Evolutionary conservation across 495 filamentous ascomycete species (phyloP), one percentile per base, ranked within the genome.

Genomic region (Diplogelasinospora grovesii): DNA sequence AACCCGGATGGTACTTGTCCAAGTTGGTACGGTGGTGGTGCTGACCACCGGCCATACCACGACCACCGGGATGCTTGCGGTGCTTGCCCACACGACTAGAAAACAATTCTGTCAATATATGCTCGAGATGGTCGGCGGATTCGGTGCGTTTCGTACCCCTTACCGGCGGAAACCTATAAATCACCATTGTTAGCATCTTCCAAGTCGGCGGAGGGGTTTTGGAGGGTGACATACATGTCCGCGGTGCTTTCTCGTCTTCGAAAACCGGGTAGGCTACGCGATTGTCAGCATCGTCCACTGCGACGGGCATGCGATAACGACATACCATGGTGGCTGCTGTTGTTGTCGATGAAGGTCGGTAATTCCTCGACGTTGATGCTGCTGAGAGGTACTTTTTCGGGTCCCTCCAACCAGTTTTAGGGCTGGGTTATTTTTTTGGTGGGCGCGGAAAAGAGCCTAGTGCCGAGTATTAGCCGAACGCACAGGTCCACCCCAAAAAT

Each of bases 21-120:
- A 60, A 47, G 54, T 60, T 60, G 37, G 57, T 60, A 18, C 57
- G 46, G 52, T 60, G 57, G 52, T 60, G 57, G 41, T 60, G 57
- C 57, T 60, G 57, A 53, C 57, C 57, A 60, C 57, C 57, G 54
- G 57, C 57, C 57, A 60, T 60, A 60, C 57, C 57, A 58, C 57
- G 57, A 58, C 57, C 57, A 58, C 57, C 57, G 19, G 57, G 57
- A 34, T 60, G 57, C 57, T 60, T 60, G 31, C 57, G 58, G 57
- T 60, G 57, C 57, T 60, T 60, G 52, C 57, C 57, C 42, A 60
- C 57, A 53, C 57, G 57, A 41, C 57, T 60, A 45, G 19, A 50
- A 14, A 45, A 31, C 26, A 3, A 37, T 29, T 23, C 29, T 34
- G 52, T 60, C 42, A 60, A 53, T 58, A 41, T 33, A 2, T 20